Conservation (phyloP, 2,329 filamentous ascomycete genomes). For the Beauveria australis region DNA sequence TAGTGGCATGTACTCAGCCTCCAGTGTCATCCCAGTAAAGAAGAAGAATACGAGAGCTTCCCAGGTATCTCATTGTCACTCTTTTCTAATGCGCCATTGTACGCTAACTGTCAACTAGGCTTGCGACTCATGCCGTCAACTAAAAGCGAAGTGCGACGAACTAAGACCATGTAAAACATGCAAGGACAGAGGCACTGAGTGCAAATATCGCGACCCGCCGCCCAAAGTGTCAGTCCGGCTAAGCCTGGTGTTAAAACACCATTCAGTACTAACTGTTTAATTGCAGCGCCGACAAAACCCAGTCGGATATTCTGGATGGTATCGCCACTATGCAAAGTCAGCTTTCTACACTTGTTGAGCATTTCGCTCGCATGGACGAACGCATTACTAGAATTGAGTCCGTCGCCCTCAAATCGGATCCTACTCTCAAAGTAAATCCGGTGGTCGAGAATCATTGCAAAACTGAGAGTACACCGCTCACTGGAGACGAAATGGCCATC, state of each 20-base stretch:
- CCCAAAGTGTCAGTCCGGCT: conserved; percentile 68
- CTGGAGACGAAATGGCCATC: conserved; percentile 18
- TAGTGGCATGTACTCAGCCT: conserved; percentile 33
- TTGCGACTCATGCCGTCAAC: conserved; percentile 78
- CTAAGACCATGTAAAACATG: conserved; percentile 78
- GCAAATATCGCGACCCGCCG: conserved; percentile 83
- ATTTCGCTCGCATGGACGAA: conserved; percentile 31
- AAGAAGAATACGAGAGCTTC: conserved; percentile 59
- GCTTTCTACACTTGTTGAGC: conserved; percentile 27
- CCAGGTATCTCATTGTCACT: conserved; percentile 37
- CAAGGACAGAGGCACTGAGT: conserved; percentile 74
- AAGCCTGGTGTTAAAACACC: too few relatives aligned
- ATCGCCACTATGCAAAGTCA: conserved; percentile 34
- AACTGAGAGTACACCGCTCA: conserved; percentile 20
- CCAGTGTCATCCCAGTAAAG: conserved; percentile 33
- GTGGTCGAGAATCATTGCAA: conserved; percentile 13
- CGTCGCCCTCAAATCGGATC: conserved; percentile 3
- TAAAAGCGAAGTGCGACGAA: conserved; percentile 91
- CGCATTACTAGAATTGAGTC: conserved; percentile 28
- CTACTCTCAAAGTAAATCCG: neutral
- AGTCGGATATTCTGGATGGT: conserved; percentile 52
- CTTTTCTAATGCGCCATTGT: neutral
- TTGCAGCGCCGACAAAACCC: conserved; percentile 49
- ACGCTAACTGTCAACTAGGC: conserved; percentile 47
- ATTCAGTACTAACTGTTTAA: conserved; percentile 10